Base-by-base conservation (phyloP, 306 rosid species). In the Mimosa pudica region DNA sequence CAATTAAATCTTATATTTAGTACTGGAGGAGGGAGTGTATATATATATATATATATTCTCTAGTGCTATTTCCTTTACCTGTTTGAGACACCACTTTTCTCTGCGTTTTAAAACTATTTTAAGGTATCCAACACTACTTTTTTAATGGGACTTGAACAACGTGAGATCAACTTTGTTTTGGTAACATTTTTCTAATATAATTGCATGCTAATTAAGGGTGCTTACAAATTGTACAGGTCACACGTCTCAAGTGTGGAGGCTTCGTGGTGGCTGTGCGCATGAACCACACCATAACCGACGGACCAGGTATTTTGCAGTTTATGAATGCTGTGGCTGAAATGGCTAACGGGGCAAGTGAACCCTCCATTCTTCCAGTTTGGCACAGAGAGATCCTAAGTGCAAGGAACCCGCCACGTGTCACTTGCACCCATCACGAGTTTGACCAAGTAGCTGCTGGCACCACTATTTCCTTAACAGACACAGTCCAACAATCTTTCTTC, bases 201-300 rank as follows among this genome's bases (percentile, higher is more conserved):
- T n/a, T n/a, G n/a, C 55, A 55, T 55, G 62, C 24, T 55, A 55
- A 55, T 38, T 38, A 38, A 7, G 10, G 35, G 5, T 2, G 32
- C 5, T 24, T 62, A 12, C 32, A 13, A 7, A 7, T 14, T 8
- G 33, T 5, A 38, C 49, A 86, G 85, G 79, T 86, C 0, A 86
- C 89, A 2, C 83, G 87, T 4, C 46, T 86, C 14, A 78, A 63
- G 54, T 83, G 87, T 1, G 87, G 89, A 52, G 85, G 89, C 57
- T 86, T 86, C 32, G n/a, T 77, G 6, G 2, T 86, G 0, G 78
- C 76, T 5, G 0, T 38, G 0, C 62, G 79, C 6, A 0, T 69
- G 0, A 80, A 80, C 6, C 89, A 86, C 17, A 74, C 73, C 0
- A 77, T 86, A 76, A 1, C 57, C 0, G 86, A 86, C 2, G 81